phyloP scores from a whole-genome alignment of 164 flowering plant species.

The Vitis riparia region DNA sequence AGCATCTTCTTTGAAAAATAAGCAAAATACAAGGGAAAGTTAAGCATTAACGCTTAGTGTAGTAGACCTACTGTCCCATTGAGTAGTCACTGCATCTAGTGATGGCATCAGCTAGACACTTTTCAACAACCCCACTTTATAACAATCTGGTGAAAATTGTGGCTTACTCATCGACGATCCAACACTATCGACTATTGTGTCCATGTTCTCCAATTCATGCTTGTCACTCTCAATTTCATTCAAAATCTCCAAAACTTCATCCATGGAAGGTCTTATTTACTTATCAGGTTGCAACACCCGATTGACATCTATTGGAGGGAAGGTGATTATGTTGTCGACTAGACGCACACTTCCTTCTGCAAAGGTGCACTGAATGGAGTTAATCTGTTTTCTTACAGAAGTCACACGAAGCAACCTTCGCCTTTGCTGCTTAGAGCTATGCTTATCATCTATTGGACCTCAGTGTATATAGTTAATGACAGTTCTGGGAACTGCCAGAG shows the following conservation, averaged over 20 bases:
- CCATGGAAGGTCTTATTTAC: slow-evolving; percentile 59
- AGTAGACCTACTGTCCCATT: slow-evolving; percentile 35
- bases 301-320: too few species aligned
- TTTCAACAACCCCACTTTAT: slow-evolving; percentile 27
- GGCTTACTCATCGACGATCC: background rate
- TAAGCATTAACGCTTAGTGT: slow-evolving; percentile 31
- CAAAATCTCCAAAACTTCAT: slow-evolving; percentile 35
- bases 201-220: background rate
- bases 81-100: slow-evolving; percentile 24
- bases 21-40: background rate
- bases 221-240: slow-evolving; percentile 17
- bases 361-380: too few species aligned
- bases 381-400: too few species aligned
- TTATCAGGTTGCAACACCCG: slow-evolving; percentile 32
- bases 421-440: too few species aligned
- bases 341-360: too few species aligned
- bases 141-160: slow-evolving; percentile 22
- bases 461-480: too few species aligned
- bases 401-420: too few species aligned
- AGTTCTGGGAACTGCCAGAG: too few species aligned
- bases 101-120: slow-evolving; percentile 19
- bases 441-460: too few species aligned
- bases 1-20: too few species aligned
- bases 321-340: too few species aligned
- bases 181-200: background rate